phyloP scores from a whole-genome alignment of 176 grass and related monocot species.

The Miscanthus lutarioriparius region DNA sequence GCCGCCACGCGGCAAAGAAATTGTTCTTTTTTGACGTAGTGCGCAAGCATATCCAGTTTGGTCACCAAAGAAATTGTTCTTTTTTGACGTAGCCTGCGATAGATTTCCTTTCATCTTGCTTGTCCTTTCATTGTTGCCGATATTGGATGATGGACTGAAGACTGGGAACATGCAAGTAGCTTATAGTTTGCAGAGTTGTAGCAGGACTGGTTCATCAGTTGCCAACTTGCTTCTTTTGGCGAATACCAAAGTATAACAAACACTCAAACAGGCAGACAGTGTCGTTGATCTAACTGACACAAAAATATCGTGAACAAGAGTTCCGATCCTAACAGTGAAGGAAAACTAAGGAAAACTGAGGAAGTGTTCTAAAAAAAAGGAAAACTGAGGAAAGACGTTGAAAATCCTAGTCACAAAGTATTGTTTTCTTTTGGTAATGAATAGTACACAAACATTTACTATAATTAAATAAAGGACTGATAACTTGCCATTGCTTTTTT shows the following conservation, averaged over 20 bases:
- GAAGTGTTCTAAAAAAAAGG: no score
- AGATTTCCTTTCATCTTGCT: background rate
- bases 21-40: background rate
- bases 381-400: no score
- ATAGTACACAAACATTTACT: no score
- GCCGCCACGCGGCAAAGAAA: conserved; percentile 22
- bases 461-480: no score
- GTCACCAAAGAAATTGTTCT: background rate
- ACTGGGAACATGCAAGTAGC: background rate
- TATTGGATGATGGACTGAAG: background rate
- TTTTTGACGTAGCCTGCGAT: background rate
- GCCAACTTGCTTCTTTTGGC: background rate
- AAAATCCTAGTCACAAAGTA: no score
- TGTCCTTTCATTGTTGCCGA: background rate
- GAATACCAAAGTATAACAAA: background rate
- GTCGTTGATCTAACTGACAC: background rate
- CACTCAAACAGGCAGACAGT: background rate
- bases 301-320: background rate
- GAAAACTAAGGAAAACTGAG: no score
- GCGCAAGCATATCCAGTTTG: no score
- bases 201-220: background rate
- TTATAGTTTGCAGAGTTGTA: background rate
- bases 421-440: no score
- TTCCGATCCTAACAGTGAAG: no score
- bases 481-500: no score